A percentile compares a stretch with the other conserved stretches of the same genome.
phyloP scores from a whole-genome alignment of 2,329 filamentous ascomycete species.

The Diaporthe longicolla region DNA sequence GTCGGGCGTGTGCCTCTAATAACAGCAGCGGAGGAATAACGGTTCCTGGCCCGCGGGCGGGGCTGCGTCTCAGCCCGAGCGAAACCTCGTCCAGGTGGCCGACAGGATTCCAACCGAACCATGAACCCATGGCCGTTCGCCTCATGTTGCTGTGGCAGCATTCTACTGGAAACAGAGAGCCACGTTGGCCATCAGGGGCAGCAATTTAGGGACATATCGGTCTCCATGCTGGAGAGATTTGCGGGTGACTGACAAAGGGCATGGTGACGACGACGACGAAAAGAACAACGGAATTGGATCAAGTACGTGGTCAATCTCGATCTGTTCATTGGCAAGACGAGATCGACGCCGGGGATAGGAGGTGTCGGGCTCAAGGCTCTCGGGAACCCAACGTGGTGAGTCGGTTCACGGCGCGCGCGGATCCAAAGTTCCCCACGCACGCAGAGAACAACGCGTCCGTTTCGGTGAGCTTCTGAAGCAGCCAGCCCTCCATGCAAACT shows the following conservation, averaged over 20 bases:
- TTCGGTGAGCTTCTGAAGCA: conserved; percentile 6
- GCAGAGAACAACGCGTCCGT: neutral
- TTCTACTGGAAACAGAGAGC: conserved; percentile 31
- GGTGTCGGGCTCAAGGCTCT: neutral
- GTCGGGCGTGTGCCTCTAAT: neutral
- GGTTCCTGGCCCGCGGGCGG: conserved; percentile 1
- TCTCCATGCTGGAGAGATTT: neutral
- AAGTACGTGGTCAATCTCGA: no score
- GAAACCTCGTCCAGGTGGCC: neutral
- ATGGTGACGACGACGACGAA: neutral
- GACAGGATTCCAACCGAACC: neutral
- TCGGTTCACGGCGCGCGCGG: conserved; percentile 9
- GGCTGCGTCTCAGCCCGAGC: neutral
- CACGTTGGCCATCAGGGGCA: neutral
- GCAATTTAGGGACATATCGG: neutral
- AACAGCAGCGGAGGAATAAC: conserved; percentile 24
- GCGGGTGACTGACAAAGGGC: no score
- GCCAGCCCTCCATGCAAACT: conserved; percentile 6
- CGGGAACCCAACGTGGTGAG: neutral
- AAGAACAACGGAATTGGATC: neutral
- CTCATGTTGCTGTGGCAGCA: neutral
- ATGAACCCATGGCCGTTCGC: neutral
- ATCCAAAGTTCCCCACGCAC: conserved; percentile 5
- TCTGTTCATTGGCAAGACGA: neutral
- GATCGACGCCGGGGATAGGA: conserved; percentile 18